A percentile compares a stretch with the other conserved stretches of the same genome.
These are phyloP conservation scores for Flagelloscypha sp. DNA, from an alignment of 768 basidiomycete species.

Conservation along the genomic window DNA sequence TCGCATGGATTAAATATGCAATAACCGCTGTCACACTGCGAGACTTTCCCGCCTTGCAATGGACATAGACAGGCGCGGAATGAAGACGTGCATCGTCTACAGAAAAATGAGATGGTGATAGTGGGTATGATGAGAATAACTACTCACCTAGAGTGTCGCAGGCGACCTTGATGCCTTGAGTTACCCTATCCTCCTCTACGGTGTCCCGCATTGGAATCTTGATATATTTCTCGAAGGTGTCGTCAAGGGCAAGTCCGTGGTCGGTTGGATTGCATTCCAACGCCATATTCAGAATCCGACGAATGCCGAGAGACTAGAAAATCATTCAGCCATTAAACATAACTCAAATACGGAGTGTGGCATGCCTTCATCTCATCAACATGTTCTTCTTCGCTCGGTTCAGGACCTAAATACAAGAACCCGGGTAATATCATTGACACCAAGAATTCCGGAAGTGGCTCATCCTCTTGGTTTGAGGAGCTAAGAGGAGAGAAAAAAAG, in stretches of 20 bases:
- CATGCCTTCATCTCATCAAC: conserved; percentile 60
- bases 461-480: too few species aligned
- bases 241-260: conserved; percentile 56
- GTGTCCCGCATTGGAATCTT: conserved; percentile 92
- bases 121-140: conserved; percentile 1
- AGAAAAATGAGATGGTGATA: conserved; percentile 3
- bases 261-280: conserved; percentile 80
- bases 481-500: too few species aligned
- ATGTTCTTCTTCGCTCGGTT: conserved; percentile 67
- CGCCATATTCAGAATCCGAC: conserved; percentile 86
- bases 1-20: conserved; percentile 94
- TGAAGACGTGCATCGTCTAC: conserved; percentile 88
- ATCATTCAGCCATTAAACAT: too few species aligned
- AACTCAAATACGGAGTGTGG: too few species aligned
- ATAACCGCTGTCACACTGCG: conserved; percentile 95
- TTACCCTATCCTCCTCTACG: conserved; percentile 89
- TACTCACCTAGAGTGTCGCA: conserved; percentile 80
- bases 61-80: conserved; percentile 85
- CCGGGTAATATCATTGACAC: conserved; percentile 87
- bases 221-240: conserved; percentile 75
- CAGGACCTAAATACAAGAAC: conserved; percentile 89
- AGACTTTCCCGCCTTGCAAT: conserved; percentile 94
- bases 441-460: conserved; percentile 58
- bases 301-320: conserved; percentile 83
- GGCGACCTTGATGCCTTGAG: conserved; percentile 71